These are phyloP conservation scores for Podospora fimiseda DNA, from an alignment of 495 filamentous ascomycete genomes.

Conservation along the genomic window DNA sequence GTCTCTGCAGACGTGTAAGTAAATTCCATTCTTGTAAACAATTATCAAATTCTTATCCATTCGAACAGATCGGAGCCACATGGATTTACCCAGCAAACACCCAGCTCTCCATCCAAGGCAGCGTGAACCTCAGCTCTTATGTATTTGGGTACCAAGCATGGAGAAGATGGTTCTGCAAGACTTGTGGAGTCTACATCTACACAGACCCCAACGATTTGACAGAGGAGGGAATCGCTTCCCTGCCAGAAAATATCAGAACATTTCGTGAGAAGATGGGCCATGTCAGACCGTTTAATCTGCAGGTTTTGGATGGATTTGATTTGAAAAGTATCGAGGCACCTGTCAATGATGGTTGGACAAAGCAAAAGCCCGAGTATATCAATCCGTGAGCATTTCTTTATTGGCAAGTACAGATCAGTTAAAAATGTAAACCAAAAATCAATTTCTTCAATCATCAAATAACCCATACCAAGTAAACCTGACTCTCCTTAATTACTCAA, in stretches of 20 bases:
- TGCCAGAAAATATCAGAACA: slow-evolving; percentile 13
- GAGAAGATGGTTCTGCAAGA: slow-evolving; percentile 39
- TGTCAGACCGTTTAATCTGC: slow-evolving; percentile 24
- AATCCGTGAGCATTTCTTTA: slow-evolving; percentile 31
- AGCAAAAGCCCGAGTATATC: slow-evolving; percentile 25
- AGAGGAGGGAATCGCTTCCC: slow-evolving; percentile 16
- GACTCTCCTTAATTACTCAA: slow-evolving; percentile 27
- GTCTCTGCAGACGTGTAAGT: slow-evolving; percentile 37
- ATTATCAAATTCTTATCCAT: too few relatives aligned
- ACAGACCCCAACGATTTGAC: slow-evolving; percentile 18
- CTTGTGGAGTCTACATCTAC: slow-evolving; percentile 34
- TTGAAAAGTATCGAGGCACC: slow-evolving; percentile 20
- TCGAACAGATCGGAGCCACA: slow-evolving; percentile 18
- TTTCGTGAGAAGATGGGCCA: not conserved
- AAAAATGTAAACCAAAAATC: too few relatives aligned
- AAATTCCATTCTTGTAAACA: too few relatives aligned
- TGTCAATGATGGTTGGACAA: slow-evolving; percentile 24
- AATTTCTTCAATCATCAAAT: too few relatives aligned
- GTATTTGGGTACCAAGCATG: slow-evolving; percentile 20
- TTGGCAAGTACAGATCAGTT: too few relatives aligned
- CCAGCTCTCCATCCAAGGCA: slow-evolving; percentile 27
- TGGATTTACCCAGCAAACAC: slow-evolving; percentile 32
- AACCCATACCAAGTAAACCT: not conserved
- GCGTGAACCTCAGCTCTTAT: slow-evolving; percentile 33
- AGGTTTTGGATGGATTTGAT: slow-evolving; percentile 28